Conservation (phyloP, 805 yeast genomes). For the Tetrapisispora fleetii region DNA sequence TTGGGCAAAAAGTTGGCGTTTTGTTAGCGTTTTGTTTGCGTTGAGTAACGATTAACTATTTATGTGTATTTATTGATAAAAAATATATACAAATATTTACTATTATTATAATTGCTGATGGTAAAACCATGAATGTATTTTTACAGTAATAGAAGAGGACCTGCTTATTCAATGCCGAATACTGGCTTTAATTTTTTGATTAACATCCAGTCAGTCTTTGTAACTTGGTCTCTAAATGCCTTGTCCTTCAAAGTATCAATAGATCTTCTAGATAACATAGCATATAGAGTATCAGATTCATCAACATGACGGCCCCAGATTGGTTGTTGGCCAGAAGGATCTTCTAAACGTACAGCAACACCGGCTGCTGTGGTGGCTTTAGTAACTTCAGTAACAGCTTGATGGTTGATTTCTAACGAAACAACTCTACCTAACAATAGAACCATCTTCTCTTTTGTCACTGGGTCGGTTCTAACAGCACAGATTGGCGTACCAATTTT, state of each 20-base stretch:
- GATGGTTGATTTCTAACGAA: constrained; percentile 94
- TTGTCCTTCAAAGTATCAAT: constrained; percentile 97
- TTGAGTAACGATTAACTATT: neutral
- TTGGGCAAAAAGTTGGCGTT: too few relatives aligned
- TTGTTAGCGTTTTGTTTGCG: too few relatives aligned
- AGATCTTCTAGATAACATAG: constrained; percentile 80
- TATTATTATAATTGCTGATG: neutral
- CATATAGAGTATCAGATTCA: constrained; percentile 81
- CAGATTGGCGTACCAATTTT: constrained; percentile 92
- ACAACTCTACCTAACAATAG: constrained; percentile 75
- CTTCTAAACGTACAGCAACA: constrained; percentile 95
- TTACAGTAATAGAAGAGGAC: neutral
- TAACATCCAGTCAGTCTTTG: constrained; percentile 92
- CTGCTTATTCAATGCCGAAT: constrained; percentile 55
- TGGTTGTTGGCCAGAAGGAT: constrained; percentile 87
- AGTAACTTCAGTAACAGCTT: constrained; percentile 65
- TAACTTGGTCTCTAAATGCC: constrained; percentile 89
- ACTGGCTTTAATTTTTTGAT: constrained; percentile 80
- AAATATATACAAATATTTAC: constrained; percentile 1
- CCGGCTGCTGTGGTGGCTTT: constrained; percentile 96
- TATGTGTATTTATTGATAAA: neutral
- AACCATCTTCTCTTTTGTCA: constrained; percentile 61
- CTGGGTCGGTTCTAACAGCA: constrained; percentile 83
- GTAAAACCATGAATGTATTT: neutral
- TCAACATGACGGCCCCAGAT: constrained; percentile 99